Evolutionary conservation across 768 basidiomycete genomes (phyloP), one percentile per base, ranked within the genome.

Genomic region (Boletus huronensis): DNA sequence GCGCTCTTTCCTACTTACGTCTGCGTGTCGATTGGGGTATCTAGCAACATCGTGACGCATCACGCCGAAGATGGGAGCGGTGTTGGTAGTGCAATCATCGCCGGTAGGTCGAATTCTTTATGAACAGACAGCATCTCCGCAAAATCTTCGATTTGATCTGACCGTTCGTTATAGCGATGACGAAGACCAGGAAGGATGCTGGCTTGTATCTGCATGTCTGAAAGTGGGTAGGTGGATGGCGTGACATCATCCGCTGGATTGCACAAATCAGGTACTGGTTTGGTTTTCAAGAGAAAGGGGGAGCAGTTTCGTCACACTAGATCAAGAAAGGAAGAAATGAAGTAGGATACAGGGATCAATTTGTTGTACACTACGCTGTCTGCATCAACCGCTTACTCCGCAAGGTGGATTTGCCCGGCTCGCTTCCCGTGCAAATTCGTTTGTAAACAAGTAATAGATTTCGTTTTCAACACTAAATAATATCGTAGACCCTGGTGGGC

Each of bases 61-160:
- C 57, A 78, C 69, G 58, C 73, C 71, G 60, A 74, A 77, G 58
- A 84, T 70, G 56, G 82, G 47, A 92, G 89, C 59, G 96, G 96
- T 61, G 94, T 98, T 28, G 96, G 97, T 14, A 92, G 90, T 61
- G 93, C 94, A 7, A 97, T 98, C 69, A 97, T 99, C 63, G 96
- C 96, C 2, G 83, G 84, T 84, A 43, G 61, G 80, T 73, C 31
- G 5, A 34, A 48, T 6, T 45, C 29, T 50, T 31, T 47, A 16
- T 25, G 16, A 23, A 50, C 14, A 41, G 5, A 35, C n/a, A 6
- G 31, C 14, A 11, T 46, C 31, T 21, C 31, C 28, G 39, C 42
- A 28, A 34, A 44, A 38, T 28, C 29, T 29, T 47, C 23, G 25
- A 29, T 54, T 17, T 42, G 31, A 54, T 46, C 50, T 54, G 2